Percentiles rank a stretch among this genome's conserved stretches.
Evolutionary conservation across 1,284 basidiomycete species (phyloP).

Genomic region (Phellinidium pouzarii): DNA sequence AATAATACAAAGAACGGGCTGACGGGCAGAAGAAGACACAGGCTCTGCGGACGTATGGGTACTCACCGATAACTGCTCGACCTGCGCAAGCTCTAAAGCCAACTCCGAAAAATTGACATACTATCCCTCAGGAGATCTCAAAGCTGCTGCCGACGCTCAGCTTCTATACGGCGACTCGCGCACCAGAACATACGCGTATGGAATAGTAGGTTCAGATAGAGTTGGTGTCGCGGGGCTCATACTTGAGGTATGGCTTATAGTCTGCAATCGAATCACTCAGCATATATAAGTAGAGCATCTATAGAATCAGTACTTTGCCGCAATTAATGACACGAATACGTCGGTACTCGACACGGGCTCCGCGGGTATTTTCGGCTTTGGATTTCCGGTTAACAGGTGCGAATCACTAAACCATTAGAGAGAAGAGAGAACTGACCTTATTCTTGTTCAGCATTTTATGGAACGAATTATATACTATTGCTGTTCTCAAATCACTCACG

Average conservation of each 20-base stretch:
- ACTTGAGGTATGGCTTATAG: constrained; percentile 24
- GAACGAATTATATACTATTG: constrained; percentile 10
- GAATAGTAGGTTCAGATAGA: constrained; percentile 40
- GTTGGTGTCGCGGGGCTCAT: constrained; percentile 39
- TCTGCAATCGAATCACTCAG: background rate
- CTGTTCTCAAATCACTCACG: background rate
- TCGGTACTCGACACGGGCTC: constrained; percentile 36
- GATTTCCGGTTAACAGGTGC: constrained; percentile 50
- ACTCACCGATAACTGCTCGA: constrained; percentile 39
- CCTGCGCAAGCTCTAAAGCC: constrained; percentile 34
- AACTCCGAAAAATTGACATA: constrained; percentile 28
- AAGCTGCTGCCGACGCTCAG: constrained; percentile 25
- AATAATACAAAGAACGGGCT: background rate
- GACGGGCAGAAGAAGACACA: constrained; percentile 33
- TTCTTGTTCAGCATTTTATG: constrained; percentile 15
- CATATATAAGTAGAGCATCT: background rate
- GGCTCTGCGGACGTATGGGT: constrained; percentile 56
- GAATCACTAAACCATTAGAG: background rate
- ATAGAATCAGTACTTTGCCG: constrained; percentile 40
- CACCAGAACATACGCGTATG: constrained; percentile 47
- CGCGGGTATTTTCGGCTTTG: constrained; percentile 51
- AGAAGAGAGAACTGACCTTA: no score
- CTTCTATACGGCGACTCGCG: constrained; percentile 50
- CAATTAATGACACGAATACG: constrained; percentile 50
- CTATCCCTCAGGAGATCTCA: background rate